Percentiles rank a stretch among this genome's conserved stretches.
phyloP scores from a whole-genome alignment of 345 rosid genomes.

The Gossypium herbaceum region DNA sequence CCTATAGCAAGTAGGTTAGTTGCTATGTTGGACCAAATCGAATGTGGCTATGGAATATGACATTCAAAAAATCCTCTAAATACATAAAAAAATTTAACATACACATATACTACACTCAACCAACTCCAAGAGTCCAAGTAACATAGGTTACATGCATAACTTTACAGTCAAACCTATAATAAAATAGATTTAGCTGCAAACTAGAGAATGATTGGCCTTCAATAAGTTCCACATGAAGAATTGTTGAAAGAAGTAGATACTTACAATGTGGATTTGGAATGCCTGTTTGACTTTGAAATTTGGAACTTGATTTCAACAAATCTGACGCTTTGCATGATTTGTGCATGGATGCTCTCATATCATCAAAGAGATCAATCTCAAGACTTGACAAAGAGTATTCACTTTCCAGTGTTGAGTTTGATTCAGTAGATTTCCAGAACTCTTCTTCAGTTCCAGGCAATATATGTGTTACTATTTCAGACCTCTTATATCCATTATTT shows the following conservation, averaged over 20 bases:
- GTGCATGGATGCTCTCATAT: conserved; percentile 24
- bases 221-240: background rate
- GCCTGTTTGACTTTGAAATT: conserved; percentile 18
- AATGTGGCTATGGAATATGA: too few species aligned
- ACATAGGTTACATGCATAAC: background rate
- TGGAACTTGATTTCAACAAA: conserved; percentile 11
- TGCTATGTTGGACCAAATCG: too few species aligned
- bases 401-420: conserved; percentile 17
- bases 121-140: background rate
- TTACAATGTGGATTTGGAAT: conserved; percentile 22
- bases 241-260: conserved; percentile 8
- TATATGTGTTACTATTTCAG: conserved; percentile 4
- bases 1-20: background rate
- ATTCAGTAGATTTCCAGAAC: conserved; percentile 25
- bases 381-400: conserved; percentile 38
- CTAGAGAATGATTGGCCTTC: background rate
- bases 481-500: conserved; percentile 37
- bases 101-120: background rate
- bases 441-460: conserved; percentile 28
- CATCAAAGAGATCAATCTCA: conserved; percentile 43
- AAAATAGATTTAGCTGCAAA: background rate
- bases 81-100: too few species aligned
- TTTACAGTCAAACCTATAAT: background rate
- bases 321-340: conserved; percentile 12
- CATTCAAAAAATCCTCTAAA: background rate